phyloP scores from a whole-genome alignment of 192 early-diverging fungal genomes.

The Coemansia sp. region DNA sequence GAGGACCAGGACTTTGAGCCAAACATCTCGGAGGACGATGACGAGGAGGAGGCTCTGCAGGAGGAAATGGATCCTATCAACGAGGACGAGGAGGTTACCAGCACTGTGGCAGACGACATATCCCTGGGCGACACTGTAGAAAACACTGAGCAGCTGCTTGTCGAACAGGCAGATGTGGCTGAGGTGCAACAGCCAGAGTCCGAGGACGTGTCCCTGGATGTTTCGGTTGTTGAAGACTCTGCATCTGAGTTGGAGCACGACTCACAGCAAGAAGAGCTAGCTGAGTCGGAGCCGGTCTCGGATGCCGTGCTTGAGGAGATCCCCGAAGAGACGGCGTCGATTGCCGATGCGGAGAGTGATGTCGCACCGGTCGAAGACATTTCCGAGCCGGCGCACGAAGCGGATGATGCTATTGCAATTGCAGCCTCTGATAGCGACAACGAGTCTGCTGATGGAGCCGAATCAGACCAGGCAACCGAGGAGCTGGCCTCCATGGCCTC shows the following conservation, averaged over 20 bases:
- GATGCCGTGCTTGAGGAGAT: not conserved
- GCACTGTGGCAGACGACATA: not conserved
- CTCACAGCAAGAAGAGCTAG: too few species aligned
- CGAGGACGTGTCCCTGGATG: slow-evolving; percentile 8
- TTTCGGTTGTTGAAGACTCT: slow-evolving; percentile 13
- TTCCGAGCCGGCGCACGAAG: not conserved
- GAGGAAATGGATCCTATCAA: slow-evolving; percentile 38
- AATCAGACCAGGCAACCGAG: slow-evolving; percentile 29
- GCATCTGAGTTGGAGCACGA: slow-evolving; percentile 4
- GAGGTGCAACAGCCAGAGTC: not conserved
- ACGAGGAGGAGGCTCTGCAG: slow-evolving; percentile 39
- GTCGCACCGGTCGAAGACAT: not conserved
- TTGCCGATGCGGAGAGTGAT: not conserved
- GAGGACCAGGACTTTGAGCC: slow-evolving; percentile 37
- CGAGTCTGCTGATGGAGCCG: slow-evolving; percentile 3
- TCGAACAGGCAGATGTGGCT: not conserved
- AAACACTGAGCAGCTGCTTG: not conserved
- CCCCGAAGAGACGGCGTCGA: too few species aligned
- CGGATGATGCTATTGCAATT: not conserved
- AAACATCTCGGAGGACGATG: slow-evolving; percentile 15
- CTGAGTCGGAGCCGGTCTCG: too few species aligned
- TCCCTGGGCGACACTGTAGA: not conserved
- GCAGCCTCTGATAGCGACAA: not conserved
- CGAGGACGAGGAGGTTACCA: slow-evolving; percentile 36
- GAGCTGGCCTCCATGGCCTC: slow-evolving; percentile 24